Evolutionary conservation across 495 filamentous ascomycete genomes (phyloP).

Genomic region (Jackrogersella multiformis): DNA sequence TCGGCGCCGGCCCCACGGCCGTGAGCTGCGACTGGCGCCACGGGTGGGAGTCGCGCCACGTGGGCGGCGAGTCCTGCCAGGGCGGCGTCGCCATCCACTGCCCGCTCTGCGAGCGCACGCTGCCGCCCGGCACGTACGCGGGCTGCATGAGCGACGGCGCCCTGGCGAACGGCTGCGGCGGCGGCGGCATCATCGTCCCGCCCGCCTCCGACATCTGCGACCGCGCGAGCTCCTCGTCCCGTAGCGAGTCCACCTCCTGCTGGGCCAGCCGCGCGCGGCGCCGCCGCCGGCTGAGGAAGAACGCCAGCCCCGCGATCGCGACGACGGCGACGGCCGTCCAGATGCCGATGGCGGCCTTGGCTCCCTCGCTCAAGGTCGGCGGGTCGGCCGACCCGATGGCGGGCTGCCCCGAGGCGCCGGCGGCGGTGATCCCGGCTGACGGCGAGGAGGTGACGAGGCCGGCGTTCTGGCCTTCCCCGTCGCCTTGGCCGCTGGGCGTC

Average conservation of each 20-base stretch:
- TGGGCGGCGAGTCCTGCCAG: constrained; percentile 36
- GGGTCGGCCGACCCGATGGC: constrained; percentile 29
- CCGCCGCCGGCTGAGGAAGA: constrained; percentile 32
- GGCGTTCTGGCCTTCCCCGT: neutral
- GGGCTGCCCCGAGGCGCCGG: constrained; percentile 17
- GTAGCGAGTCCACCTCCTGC: constrained; percentile 21
- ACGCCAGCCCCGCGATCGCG: constrained; percentile 14
- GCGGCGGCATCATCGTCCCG: neutral
- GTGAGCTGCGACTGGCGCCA: constrained; percentile 35
- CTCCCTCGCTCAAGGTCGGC: constrained; percentile 25
- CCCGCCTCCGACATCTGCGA: constrained; percentile 26
- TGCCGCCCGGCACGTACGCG: constrained; percentile 7
- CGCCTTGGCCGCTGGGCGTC: neutral
- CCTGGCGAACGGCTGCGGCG: neutral
- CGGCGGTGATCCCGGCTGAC: constrained; percentile 29
- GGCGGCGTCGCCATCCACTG: constrained; percentile 38
- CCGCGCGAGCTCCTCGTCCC: constrained; percentile 34
- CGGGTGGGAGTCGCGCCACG: constrained; percentile 40
- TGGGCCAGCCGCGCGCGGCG: constrained; percentile 16
- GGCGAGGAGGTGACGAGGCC: neutral
- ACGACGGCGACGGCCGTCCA: constrained; percentile 35
- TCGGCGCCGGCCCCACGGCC: constrained; percentile 10
- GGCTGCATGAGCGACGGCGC: constrained; percentile 21
- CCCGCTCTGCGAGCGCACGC: constrained; percentile 25
- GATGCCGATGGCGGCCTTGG: constrained; percentile 31